Base-by-base conservation (phyloP, 2,329 filamentous ascomycete genomes). In the Phaeosphaeria sp. region DNA sequence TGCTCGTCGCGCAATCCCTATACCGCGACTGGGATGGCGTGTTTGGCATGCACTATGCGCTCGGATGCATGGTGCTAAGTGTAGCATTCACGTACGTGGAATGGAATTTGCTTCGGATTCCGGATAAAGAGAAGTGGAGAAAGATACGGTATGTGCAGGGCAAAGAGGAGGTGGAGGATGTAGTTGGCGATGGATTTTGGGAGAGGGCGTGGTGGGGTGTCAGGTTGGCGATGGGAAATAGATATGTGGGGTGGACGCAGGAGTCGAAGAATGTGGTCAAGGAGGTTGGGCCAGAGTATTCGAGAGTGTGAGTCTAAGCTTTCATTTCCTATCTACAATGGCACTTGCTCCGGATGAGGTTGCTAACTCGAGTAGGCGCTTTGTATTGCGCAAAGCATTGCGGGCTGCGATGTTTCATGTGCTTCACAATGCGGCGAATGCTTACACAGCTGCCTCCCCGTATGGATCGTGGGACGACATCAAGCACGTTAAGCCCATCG, bases 261-360 rank as follows among this genome's bases (percentile, higher is more conserved):
- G 67, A 75, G 41, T 65, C 66, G 23, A 73, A 73, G 54, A 70
- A 72, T 39, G 63, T 71, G 20, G 63, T 58, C 1, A 49, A 64
- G 20, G 64, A 68, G 43, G 62, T 67, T 23, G 49, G 56, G 15
- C 25, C 55, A 1, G 43, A 55, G 33, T 71, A 68, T 62, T 58
- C 71, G 1, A 55, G 63, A 25, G 63, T 59, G 71, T 73, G 52
- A 36, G 64, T 59, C 11, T 42, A n/a, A 25, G 3, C 18, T 22
- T 18, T 27, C 17, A 9, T 20, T 17, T 2, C 7, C 7, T 22
- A 17, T 1, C n/a, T n/a, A n/a, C n/a, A n/a, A n/a, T n/a, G n/a
- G n/a, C n/a, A n/a, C n/a, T n/a, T n/a, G n/a, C n/a, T n/a, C n/a
- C n/a, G n/a, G n/a, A n/a, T n/a, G n/a, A n/a, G n/a, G n/a, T n/a